Conservation (phyloP, 2,329 filamentous ascomycete genomes). For the Phialophora chinensis region DNA sequence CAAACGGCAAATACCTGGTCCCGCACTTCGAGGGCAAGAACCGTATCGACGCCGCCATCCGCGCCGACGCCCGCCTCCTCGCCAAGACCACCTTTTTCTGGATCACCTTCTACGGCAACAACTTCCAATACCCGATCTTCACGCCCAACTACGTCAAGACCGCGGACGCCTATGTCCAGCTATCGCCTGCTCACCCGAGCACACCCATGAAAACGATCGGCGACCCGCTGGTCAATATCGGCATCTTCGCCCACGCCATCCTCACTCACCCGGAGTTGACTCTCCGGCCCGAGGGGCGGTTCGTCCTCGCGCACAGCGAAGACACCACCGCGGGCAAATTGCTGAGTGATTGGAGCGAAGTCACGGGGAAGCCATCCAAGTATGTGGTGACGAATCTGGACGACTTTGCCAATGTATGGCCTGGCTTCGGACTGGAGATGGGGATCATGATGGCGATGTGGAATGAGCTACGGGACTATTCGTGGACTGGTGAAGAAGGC, state of each 20-base stretch:
- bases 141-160: constrained; percentile 39
- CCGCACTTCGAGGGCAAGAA: constrained; percentile 55
- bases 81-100: constrained; percentile 52
- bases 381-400: constrained; percentile 41
- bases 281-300: constrained; percentile 34
- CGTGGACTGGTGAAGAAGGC: constrained; percentile 41
- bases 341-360: constrained; percentile 43
- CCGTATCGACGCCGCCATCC: constrained; percentile 51
- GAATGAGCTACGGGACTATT: constrained; percentile 39
- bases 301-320: constrained; percentile 43
- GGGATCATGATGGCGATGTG: constrained; percentile 42
- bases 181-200: constrained; percentile 40
- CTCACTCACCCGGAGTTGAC: constrained; percentile 44
- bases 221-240: constrained; percentile 44
- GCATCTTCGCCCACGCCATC: constrained; percentile 44
- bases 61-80: constrained; percentile 42
- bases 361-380: constrained; percentile 39
- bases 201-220: constrained; percentile 44
- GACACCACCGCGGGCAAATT: constrained; percentile 41
- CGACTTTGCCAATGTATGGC: constrained; percentile 44
- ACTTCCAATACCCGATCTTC: constrained; percentile 43
- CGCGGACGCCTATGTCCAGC: constrained; percentile 42
- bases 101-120: constrained; percentile 47
- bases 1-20: constrained; percentile 44
- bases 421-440: constrained; percentile 43